phyloP scores from a whole-genome alignment of 2,329 filamentous ascomycete species.

The Fusarium sp. region DNA sequence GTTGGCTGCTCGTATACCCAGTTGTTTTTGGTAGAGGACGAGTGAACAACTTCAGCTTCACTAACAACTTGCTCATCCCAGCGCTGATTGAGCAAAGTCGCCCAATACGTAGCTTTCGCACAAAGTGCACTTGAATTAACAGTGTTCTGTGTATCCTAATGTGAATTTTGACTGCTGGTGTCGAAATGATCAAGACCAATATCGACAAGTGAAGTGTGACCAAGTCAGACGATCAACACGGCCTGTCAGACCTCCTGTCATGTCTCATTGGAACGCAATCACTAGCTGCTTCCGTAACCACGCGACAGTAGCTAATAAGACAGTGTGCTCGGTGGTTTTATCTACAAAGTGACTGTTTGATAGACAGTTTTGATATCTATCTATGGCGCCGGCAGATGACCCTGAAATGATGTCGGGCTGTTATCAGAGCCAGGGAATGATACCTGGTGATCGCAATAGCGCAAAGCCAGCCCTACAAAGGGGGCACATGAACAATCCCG shows the following conservation, averaged over 20 bases:
- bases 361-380: conserved; percentile 5
- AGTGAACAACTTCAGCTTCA: too few species aligned
- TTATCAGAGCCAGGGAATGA: conserved; percentile 7
- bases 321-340: neutral
- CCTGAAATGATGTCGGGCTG: conserved; percentile 13
- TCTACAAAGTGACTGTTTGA: neutral
- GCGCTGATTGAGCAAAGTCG: too few species aligned
- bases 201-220: conserved; percentile 16
- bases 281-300: conserved; percentile 10
- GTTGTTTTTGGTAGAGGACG: too few species aligned
- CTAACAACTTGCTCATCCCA: neutral
- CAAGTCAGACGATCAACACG: conserved; percentile 30
- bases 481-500: conserved; percentile 12
- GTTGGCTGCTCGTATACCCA: too few species aligned
- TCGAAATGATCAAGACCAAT: neutral
- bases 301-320: conserved; percentile 18
- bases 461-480: conserved; percentile 13
- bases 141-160: neutral
- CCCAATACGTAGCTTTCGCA: neutral
- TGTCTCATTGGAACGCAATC: conserved; percentile 22
- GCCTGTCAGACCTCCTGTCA: conserved; percentile 13
- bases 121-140: neutral
- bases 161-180: neutral
- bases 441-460: conserved; percentile 19
- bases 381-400: conserved; percentile 25